Conservation (phyloP, 1,284 basidiomycete genomes). For the Exsudoporus floridanus region DNA sequence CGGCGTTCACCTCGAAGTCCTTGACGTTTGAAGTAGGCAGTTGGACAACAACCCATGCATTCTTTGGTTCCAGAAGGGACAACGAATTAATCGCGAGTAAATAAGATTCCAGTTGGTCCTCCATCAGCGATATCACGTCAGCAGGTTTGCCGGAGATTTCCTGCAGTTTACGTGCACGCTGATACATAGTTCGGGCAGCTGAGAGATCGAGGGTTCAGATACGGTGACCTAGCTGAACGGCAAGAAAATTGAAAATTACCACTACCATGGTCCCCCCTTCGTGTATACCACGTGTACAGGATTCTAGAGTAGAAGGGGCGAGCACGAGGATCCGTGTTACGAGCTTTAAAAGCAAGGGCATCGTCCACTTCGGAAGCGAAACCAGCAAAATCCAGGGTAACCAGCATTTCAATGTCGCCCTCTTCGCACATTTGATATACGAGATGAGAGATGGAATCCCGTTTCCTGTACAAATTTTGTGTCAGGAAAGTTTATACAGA, state of each 20-base stretch:
- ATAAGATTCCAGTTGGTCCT: conserved; percentile 81
- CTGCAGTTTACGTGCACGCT: conserved; percentile 80
- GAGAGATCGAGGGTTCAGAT: conserved; percentile 25
- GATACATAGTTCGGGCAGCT: conserved; percentile 94
- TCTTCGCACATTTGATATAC: conserved; percentile 94
- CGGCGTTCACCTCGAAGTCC: conserved; percentile 30
- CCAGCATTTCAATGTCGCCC: conserved; percentile 75
- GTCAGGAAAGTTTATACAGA: conserved; percentile 7
- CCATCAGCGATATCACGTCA: conserved; percentile 59
- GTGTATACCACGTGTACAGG: conserved; percentile 92
- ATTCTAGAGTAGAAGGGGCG: conserved; percentile 89
- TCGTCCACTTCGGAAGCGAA: conserved; percentile 88
- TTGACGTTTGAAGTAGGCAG: conserved; percentile 21
- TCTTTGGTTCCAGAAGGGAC: conserved; percentile 76
- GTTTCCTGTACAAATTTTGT: conserved; percentile 53
- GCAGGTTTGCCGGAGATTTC: conserved; percentile 51
- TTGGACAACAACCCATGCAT: conserved; percentile 69
- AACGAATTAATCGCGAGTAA: conserved; percentile 89
- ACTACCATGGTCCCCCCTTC: conserved; percentile 83
- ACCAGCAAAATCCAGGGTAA: conserved; percentile 84
- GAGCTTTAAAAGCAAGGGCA: conserved; percentile 89
- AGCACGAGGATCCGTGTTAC: conserved; percentile 88
- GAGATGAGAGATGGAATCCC: conserved; percentile 76
- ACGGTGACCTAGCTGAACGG: conserved; percentile 8
- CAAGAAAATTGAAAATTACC: conserved; percentile 51